Evolutionary conservation across 441 rosid genomes (phyloP).

Genomic region (Croton setiger): DNA sequence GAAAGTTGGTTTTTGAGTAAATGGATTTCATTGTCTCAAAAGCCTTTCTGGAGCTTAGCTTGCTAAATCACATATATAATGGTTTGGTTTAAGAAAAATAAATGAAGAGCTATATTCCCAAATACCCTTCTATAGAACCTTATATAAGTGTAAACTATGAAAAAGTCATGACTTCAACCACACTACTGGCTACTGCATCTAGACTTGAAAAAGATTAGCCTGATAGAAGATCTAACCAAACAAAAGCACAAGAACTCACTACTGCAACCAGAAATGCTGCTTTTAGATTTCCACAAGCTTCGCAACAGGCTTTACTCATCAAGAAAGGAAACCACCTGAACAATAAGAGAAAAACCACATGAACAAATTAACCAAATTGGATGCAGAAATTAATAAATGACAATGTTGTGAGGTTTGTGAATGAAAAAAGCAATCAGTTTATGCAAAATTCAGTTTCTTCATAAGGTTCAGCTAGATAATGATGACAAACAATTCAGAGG

Average conservation of each 20-base stretch:
- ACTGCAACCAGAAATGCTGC: slow-evolving; percentile 95
- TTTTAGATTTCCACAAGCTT: slow-evolving; percentile 94
- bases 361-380: slow-evolving; percentile 17
- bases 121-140: neutral
- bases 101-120: neutral
- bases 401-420: neutral
- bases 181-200: neutral
- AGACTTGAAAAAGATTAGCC: neutral
- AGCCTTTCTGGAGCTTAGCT: neutral
- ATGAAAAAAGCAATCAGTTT: slow-evolving; percentile 7
- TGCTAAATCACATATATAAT: neutral
- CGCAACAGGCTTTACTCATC: slow-evolving; percentile 85
- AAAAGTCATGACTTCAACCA: neutral
- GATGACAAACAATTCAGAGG: neutral
- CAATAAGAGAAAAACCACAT: slow-evolving; percentile 21
- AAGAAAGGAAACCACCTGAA: slow-evolving; percentile 98
- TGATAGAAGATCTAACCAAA: slow-evolving; percentile 3
- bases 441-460: neutral
- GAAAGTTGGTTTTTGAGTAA: neutral
- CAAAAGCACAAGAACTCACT: slow-evolving; percentile 40
- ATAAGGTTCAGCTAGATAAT: neutral
- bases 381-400: slow-evolving; percentile 11
- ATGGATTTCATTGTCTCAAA: neutral
- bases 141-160: neutral
- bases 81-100: neutral